Evolutionary conservation across 2,329 filamentous ascomycete species (phyloP).

Genomic region (Neonectria coccinea): DNA sequence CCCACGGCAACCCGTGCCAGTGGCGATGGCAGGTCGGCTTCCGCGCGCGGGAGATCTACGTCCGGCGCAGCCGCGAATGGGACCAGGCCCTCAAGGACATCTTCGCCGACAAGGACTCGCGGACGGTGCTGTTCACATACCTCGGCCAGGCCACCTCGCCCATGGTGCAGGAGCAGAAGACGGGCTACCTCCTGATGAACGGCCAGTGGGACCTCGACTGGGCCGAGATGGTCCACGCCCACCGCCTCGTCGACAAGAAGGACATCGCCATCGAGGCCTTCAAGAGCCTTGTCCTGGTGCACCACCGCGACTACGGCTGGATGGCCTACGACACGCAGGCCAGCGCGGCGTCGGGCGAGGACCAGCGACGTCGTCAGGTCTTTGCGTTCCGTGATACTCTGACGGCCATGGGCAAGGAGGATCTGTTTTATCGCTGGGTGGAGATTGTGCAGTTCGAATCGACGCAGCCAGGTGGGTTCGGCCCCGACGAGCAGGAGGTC

Average conservation of each 20-base stretch:
- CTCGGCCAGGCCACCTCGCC: constrained; percentile 77
- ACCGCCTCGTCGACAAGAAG: constrained; percentile 74
- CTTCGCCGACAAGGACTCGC: constrained; percentile 62
- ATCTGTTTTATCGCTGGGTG: constrained; percentile 91
- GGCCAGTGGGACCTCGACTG: constrained; percentile 91
- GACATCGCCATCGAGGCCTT: constrained; percentile 74
- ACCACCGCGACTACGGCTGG: constrained; percentile 78
- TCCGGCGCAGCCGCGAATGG: constrained; percentile 82
- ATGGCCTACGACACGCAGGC: constrained; percentile 68
- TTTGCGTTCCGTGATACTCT: constrained; percentile 84
- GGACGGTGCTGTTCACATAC: constrained; percentile 69
- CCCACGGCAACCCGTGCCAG: constrained; percentile 69
- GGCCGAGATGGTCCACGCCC: constrained; percentile 80
- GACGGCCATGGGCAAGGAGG: constrained; percentile 82
- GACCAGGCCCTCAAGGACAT: constrained; percentile 69
- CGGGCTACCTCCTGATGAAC: constrained; percentile 88
- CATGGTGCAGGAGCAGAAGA: constrained; percentile 78
- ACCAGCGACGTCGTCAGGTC: constrained; percentile 78
- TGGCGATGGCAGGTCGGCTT: constrained; percentile 86
- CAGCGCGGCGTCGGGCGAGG: constrained; percentile 64
- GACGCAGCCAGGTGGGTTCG: constrained; percentile 82
- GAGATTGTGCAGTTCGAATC: constrained; percentile 92
- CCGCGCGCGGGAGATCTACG: constrained; percentile 81
- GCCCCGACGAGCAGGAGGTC: constrained; percentile 75
- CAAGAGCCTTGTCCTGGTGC: constrained; percentile 75